phyloP scores from a whole-genome alignment of 495 filamentous ascomycete species.

The Penicillium canescens region DNA sequence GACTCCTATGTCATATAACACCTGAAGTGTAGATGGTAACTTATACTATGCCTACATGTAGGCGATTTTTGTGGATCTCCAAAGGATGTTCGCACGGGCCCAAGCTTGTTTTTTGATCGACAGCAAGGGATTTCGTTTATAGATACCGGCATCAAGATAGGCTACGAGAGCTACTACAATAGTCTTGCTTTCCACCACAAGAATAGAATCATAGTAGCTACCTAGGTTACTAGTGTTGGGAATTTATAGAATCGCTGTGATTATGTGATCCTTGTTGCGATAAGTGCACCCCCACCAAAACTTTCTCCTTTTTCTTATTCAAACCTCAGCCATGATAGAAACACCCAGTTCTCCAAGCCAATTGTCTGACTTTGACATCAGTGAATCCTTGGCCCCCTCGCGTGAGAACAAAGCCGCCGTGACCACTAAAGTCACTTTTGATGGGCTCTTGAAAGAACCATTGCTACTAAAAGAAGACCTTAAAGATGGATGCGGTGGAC shows the following conservation, averaged over 20 bases:
- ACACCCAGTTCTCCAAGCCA: not conserved
- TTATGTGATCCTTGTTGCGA: conserved; percentile 8
- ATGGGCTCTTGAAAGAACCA: conserved; percentile 67
- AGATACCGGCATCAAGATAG: not conserved
- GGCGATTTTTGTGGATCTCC: not conserved
- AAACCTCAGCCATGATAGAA: conserved; percentile 6
- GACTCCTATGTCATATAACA: too few relatives aligned
- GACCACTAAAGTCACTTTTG: conserved; percentile 66
- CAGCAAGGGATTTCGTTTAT: too few relatives aligned
- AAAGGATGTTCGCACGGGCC: not conserved
- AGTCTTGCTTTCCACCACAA: too few relatives aligned
- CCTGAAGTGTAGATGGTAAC: not conserved
- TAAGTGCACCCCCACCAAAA: conserved; percentile 8
- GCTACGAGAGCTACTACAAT: too few relatives aligned
- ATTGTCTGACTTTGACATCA: conserved; percentile 42
- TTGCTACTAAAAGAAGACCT: conserved; percentile 82
- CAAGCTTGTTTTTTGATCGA: conserved; percentile 2
- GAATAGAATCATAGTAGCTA: too few relatives aligned
- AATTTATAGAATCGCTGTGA: not conserved
- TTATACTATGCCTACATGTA: not conserved
- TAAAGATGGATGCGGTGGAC: conserved; percentile 83
- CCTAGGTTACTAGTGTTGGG: too few relatives aligned
- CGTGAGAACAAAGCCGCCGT: conserved; percentile 64
- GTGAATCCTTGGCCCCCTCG: conserved; percentile 67
- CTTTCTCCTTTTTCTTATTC: not conserved